phyloP scores from a whole-genome alignment of 2,329 filamentous ascomycete species.

The Paraphoma chrysanthemicola region DNA sequence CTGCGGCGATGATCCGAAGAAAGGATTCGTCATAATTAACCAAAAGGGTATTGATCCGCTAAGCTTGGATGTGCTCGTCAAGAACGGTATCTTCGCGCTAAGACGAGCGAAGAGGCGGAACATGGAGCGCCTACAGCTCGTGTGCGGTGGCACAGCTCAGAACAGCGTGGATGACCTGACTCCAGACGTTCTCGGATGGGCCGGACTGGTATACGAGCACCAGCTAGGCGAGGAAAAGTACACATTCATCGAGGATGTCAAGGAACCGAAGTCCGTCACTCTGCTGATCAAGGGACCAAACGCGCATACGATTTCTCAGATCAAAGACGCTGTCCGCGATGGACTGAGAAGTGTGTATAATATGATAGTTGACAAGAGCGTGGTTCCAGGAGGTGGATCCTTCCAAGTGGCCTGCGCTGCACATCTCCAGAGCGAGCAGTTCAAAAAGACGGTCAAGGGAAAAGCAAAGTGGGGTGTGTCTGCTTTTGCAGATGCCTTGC shows the following conservation, averaged over 20 bases:
- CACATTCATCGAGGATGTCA: constrained; percentile 98
- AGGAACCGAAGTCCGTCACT: constrained; percentile 97
- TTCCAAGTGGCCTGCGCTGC: constrained; percentile 94
- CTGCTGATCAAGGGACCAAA: constrained; percentile 98
- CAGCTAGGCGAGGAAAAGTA: constrained; percentile 98
- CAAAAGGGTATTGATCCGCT: constrained; percentile 99
- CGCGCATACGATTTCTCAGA: constrained; percentile 93
- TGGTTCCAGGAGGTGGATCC: constrained; percentile 91
- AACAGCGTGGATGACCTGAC: constrained; percentile 96
- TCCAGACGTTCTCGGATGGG: constrained; percentile 91
- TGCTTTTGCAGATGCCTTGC: constrained; percentile 91
- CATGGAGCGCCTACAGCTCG: constrained; percentile 96
- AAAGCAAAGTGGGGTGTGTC: constrained; percentile 97
- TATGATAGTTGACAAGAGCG: constrained; percentile 97
- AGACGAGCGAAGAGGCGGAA: constrained; percentile 96
- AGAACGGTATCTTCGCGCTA: constrained; percentile 96
- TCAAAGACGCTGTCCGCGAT: constrained; percentile 94
- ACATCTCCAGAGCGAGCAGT: constrained; percentile 85
- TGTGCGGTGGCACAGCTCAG: constrained; percentile 89
- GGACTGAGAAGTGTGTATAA: constrained; percentile 97
- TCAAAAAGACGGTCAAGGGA: constrained; percentile 91
- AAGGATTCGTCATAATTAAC: constrained; percentile 97
- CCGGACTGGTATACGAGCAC: constrained; percentile 95
- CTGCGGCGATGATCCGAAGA: constrained; percentile 89
- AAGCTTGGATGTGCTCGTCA: constrained; percentile 92